Evolutionary conservation across 192 early-diverging fungal genomes (phyloP).

Genomic region (Mortierella hygrophila): DNA sequence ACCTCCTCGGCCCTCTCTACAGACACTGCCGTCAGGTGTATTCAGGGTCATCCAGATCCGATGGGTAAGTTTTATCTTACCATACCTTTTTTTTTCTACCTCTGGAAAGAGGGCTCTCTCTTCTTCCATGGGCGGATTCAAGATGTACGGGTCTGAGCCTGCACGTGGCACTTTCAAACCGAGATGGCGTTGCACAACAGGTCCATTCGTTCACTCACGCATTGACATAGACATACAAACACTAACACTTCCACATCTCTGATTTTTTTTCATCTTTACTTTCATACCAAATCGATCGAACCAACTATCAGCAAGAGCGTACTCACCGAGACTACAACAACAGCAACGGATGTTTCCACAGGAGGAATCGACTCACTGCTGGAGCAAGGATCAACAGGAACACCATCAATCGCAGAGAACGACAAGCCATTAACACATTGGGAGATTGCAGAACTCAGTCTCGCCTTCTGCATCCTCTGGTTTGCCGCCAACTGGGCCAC

Average conservation of each 20-base stretch:
- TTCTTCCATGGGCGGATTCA: background rate
- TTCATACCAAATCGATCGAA: background rate
- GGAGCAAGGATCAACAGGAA: constrained; percentile 28
- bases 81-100: background rate
- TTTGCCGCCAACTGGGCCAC: constrained; percentile 83
- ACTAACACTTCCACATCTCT: background rate
- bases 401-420: background rate
- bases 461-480: constrained; percentile 83
- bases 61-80: background rate
- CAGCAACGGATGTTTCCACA: background rate
- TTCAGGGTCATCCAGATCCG: background rate
- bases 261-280: background rate
- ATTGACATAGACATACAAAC: background rate
- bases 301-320: constrained; percentile 4
- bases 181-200: background rate
- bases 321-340: background rate
- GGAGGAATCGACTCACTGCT: constrained; percentile 9
- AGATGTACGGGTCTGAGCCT: constrained; percentile 2
- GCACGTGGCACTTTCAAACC: background rate
- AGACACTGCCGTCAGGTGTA: constrained; percentile 1
- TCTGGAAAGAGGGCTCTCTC: background rate
- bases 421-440: constrained; percentile 19
- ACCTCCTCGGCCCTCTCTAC: constrained; percentile 65
- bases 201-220: background rate
- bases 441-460: constrained; percentile 72